A percentile compares a stretch with the other conserved stretches of the same genome.
phyloP scores from a whole-genome alignment of 805 yeast genomes.

The Huiozyma naganishii region DNA sequence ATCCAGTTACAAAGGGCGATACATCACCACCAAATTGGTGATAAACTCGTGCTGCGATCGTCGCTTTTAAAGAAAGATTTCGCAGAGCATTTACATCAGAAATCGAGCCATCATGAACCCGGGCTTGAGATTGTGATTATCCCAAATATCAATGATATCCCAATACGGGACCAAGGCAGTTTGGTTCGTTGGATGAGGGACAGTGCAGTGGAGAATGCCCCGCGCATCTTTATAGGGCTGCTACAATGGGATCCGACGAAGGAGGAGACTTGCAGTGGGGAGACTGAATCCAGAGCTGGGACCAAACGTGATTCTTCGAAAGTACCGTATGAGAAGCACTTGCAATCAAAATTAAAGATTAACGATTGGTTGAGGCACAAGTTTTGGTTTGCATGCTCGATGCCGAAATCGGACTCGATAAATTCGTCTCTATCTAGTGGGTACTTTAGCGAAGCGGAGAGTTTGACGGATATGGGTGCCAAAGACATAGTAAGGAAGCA shows the following conservation, averaged over 20 bases:
- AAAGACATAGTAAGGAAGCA: neutral
- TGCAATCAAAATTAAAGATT: conserved; percentile 6
- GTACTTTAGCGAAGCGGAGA: conserved; percentile 2
- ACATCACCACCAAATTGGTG: neutral
- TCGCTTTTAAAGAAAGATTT: neutral
- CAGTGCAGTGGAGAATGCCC: neutral
- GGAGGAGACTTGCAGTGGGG: neutral
- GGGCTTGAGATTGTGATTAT: conserved; percentile 6
- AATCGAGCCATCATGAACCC: too few species aligned
- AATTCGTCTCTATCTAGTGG: conserved; percentile 2
- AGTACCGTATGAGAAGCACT: conserved; percentile 1
- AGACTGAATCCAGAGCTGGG: neutral
- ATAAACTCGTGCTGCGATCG: neutral
- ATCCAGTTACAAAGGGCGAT: neutral
- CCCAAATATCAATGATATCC: conserved; percentile 11
- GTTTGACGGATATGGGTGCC: neutral
- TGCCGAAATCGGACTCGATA: conserved; percentile 2
- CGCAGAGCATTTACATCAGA: neutral
- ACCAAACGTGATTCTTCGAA: neutral
- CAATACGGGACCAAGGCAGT: conserved; percentile 6
- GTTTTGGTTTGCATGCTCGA: conserved; percentile 25
- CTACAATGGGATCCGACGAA: conserved; percentile 4
- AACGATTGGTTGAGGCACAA: conserved; percentile 32
- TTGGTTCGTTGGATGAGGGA: conserved; percentile 8
- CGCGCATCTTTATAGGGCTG: conserved; percentile 7